phyloP scores from a whole-genome alignment of 2,329 filamentous ascomycete species.

The Alternaria angustiovoidea region DNA sequence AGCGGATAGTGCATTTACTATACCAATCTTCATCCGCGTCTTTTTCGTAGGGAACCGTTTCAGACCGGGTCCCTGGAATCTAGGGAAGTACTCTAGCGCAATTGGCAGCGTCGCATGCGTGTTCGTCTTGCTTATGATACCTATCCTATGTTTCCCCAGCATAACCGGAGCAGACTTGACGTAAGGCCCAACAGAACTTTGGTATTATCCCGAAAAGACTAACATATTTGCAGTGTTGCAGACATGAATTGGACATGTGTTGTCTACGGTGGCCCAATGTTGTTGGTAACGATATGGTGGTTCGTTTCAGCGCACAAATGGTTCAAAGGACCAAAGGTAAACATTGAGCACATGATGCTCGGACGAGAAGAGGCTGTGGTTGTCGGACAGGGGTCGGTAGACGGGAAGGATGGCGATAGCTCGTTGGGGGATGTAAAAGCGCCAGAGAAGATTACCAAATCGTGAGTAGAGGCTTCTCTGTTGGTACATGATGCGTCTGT shows the following conservation, averaged over 20 bases:
- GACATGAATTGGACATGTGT: conserved; percentile 75
- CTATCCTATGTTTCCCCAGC: conserved; percentile 71
- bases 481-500: too few species aligned
- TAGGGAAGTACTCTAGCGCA: conserved; percentile 66
- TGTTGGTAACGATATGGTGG: conserved; percentile 68
- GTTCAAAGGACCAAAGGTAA: conserved; percentile 76
- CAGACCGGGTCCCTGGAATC: conserved; percentile 72
- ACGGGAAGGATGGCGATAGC: conserved; percentile 16
- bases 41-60: conserved; percentile 70
- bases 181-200: conserved; percentile 33
- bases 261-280: conserved; percentile 71
- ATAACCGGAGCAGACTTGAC: conserved; percentile 64
- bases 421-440: conserved; percentile 6
- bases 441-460: conserved; percentile 9
- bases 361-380: conserved; percentile 51
- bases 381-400: conserved; percentile 38
- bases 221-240: conserved; percentile 45
- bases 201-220: conserved; percentile 5
- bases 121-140: conserved; percentile 73
- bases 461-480: background rate
- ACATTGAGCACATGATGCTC: conserved; percentile 65
- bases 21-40: conserved; percentile 66
- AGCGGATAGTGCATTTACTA: conserved; percentile 57
- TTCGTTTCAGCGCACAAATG: conserved; percentile 69
- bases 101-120: conserved; percentile 65